phyloP scores from a whole-genome alignment of 495 filamentous ascomycete genomes.

The Penicillium malachiteum region DNA sequence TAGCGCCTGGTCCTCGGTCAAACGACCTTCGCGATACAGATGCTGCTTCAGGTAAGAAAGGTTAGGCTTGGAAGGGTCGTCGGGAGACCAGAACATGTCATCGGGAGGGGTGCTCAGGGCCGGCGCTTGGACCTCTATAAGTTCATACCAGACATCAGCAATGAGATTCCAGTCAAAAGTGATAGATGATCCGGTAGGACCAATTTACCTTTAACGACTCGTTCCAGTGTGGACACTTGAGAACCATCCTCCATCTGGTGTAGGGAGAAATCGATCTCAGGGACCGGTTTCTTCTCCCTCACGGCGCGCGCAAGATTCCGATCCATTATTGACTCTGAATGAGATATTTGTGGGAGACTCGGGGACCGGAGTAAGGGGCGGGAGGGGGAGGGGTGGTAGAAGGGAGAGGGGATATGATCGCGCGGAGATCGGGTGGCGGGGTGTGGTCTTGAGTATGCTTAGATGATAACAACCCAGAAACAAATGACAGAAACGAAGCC shows the following conservation, averaged over 20 bases:
- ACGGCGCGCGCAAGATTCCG: conserved; percentile 66
- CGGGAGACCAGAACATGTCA: conserved; percentile 73
- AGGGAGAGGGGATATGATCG: conserved; percentile 2
- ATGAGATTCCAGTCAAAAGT: conserved; percentile 3
- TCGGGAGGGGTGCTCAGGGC: conserved; percentile 87
- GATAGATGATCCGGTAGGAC: neutral
- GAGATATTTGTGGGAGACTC: neutral
- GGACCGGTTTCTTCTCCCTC: conserved; percentile 85
- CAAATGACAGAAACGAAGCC: no score
- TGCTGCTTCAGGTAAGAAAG: conserved; percentile 95
- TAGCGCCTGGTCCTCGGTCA: conserved; percentile 95
- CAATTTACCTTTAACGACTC: conserved; percentile 89
- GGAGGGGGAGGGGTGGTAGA: conserved; percentile 6
- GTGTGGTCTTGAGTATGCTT: conserved; percentile 14
- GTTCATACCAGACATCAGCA: conserved; percentile 16
- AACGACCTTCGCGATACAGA: conserved; percentile 93
- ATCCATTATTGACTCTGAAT: conserved; percentile 35
- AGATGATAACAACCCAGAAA: no score
- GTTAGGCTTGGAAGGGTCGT: conserved; percentile 85
- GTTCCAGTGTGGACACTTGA: conserved; percentile 90
- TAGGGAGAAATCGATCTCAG: conserved; percentile 97
- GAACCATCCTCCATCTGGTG: conserved; percentile 97
- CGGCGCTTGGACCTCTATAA: conserved; percentile 89
- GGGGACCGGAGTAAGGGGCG: conserved; percentile 22
- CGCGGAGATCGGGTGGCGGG: conserved; percentile 24